Base-by-base conservation (phyloP, 306 rosid genomes). In the Prunus campanulata region DNA sequence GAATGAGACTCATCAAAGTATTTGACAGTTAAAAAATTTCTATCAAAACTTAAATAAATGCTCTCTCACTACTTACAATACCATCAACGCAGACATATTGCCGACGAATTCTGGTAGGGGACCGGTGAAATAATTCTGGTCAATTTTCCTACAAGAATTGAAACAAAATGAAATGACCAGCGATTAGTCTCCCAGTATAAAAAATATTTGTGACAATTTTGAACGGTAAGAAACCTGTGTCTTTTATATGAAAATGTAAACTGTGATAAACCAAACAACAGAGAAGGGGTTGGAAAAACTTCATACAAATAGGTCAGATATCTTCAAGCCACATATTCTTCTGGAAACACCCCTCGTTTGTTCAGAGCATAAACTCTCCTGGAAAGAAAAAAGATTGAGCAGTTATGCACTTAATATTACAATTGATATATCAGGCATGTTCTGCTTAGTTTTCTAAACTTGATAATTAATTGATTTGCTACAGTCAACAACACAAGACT, bases 121-220 rank as follows among this genome's bases (percentile, higher is more conserved):
- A 8, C 84, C 81, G 0, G 64, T 52, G 72, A 81, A 81, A 66
- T 44, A 77, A 72, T 82, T 82, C 62, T 3, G 24, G 48, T 72
- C 69, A n/a, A 82, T 77, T 32, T 72, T 66, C 66, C 85, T 82
- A 27, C 77, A 76, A 20, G 18, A n/a, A 57, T 18, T 66, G 27
- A 52, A 0, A 74, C 5, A 39, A 50, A 51, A 1, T 49, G 14
- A 9, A 20, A 51, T 30, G 13, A 10, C 7, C 27, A 27, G 20
- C 14, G 20, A 51, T 20, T 29, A 16, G 9, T 50, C 63, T 11
- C 30, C 11, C 29, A 70, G 59, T 19, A 35, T 12, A 1, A 71
- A 6, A n/a, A 55, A 30, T n/a, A 55, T 1, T 35, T 16, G 2
- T 7, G 24, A n/a, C 20, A 54, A 51, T 48, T 32, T 14, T 25